Evolutionary conservation across 1,284 basidiomycete species (phyloP), one percentile per base, ranked within the genome.

Genomic region (Marasmius fiardii): DNA sequence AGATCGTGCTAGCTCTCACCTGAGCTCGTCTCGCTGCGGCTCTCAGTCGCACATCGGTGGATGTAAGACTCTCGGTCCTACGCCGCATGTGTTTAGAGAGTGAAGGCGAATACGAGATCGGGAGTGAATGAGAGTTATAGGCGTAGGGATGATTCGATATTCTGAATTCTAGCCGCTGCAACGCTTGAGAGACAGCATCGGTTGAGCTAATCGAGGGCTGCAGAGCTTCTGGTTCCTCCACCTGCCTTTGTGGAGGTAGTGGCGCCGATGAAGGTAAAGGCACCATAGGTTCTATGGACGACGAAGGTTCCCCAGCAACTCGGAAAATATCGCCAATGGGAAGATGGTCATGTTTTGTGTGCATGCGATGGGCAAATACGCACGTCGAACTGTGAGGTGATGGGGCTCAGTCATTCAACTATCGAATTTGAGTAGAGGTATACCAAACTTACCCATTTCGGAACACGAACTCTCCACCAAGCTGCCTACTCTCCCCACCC

Each of bases 391-490:
- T 87, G 58, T 63, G 39, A 43, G 55, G 58, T 54, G 60, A 58
- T 60, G 33, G 55, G 7, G 20, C 7, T 44, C 50, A 55, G 68
- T 57, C 60, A 47, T 52, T 28, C 21, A 52, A 52, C 33, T 52
- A 31, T 55, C 24, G 45, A 33, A 37, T 14, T 33, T 3, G 14
- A 33, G 2, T 31, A 10, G 5, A n/a, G n/a, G n/a, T n/a, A n/a
- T n/a, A 24, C 56, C 37, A 23, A 44, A 66, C 81, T 65, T 56
- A 87, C 85, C 84, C 85, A 47, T 90, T 89, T 23, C 89, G 90
- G 52, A 96, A 79, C 24, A 95, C 81, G 65, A 95, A 95, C 72
- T 95, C 93, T 23, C 93, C 93, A 16, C 93, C 93, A 28, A 95
- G 79, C 69, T 94, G 89, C 51, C 76, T 71, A 45, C 83, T 73